Evolutionary conservation across 2,329 filamentous ascomycete species (phyloP).

Genomic region (Coniosporium tulheliwenetii): DNA sequence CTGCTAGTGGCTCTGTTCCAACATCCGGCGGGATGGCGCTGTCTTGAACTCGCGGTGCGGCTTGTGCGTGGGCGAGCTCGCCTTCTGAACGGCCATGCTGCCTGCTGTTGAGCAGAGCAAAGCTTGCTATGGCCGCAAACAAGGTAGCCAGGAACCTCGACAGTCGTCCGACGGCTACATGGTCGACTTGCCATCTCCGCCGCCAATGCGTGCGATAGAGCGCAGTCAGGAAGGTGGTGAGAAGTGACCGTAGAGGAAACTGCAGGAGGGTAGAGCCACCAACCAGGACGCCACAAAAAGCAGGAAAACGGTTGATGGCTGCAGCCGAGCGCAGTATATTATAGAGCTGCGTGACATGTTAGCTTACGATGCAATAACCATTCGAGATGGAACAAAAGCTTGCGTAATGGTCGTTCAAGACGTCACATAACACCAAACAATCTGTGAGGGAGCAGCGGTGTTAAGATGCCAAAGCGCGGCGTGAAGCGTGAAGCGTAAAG

Average conservation of each 20-base stretch:
- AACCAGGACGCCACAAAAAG: constrained; percentile 35
- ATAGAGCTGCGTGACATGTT: constrained; percentile 16
- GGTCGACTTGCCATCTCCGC: background rate
- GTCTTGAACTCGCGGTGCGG: too few relatives aligned
- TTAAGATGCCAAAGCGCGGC: too few relatives aligned
- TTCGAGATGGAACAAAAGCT: too few relatives aligned
- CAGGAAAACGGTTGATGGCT: constrained; percentile 32
- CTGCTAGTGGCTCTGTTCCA: too few relatives aligned
- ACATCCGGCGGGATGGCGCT: background rate
- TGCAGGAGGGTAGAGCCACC: constrained; percentile 34
- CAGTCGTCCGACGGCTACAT: constrained; percentile 2
- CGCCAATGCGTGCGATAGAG: background rate
- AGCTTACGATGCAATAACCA: too few relatives aligned
- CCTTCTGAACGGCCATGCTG: constrained; percentile 6
- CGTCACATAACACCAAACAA: too few relatives aligned
- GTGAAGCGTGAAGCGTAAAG: too few relatives aligned
- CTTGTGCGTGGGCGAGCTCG: background rate
- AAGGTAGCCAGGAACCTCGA: constrained; percentile 28
- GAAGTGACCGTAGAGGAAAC: constrained; percentile 12
- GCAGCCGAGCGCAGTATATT: constrained; percentile 22
- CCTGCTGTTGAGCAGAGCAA: constrained; percentile 30
- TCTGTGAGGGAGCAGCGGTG: too few relatives aligned
- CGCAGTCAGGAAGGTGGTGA: background rate
- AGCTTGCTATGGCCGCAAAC: constrained; percentile 32
- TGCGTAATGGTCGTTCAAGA: too few relatives aligned